Conservation (phyloP, 495 filamentous ascomycete genomes). For the Pyrenopolyporus hunteri region DNA sequence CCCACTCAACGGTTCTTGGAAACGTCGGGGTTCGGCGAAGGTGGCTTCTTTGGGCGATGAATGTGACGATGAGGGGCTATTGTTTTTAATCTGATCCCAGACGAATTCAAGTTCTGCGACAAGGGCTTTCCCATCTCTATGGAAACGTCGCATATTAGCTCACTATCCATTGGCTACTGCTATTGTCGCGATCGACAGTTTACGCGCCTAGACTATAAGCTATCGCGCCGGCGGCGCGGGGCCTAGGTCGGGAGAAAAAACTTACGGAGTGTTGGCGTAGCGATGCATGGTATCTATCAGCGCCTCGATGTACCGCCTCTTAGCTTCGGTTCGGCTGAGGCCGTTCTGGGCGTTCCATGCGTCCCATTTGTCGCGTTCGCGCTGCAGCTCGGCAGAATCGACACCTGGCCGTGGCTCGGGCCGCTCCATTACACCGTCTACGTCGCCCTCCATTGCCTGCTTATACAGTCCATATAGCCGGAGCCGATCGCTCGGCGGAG, state of each 20-base stretch:
- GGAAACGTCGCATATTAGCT: conserved; percentile 2
- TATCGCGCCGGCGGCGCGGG: background rate
- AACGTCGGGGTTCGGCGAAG: conserved; percentile 48
- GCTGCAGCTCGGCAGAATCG: conserved; percentile 53
- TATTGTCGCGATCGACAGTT: background rate
- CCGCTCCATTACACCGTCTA: conserved; percentile 87
- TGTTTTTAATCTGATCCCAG: conserved; percentile 95
- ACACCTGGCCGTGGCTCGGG: conserved; percentile 59
- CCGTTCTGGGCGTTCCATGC: conserved; percentile 89
- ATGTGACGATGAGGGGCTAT: conserved; percentile 66
- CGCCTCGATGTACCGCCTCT: conserved; percentile 89
- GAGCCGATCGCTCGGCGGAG: conserved; percentile 82
- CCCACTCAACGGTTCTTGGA: conserved; percentile 53
- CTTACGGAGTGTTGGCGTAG: conserved; percentile 80
- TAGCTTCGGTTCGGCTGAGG: conserved; percentile 86
- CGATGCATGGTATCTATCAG: conserved; percentile 96
- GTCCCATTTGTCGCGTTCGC: conserved; percentile 75
- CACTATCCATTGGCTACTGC: background rate
- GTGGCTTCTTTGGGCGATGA: conserved; percentile 54
- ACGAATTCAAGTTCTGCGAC: conserved; percentile 97
- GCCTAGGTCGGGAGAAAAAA: too few relatives aligned
- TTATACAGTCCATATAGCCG: conserved; percentile 98
- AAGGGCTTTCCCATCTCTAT: conserved; percentile 78
- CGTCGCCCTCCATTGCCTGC: conserved; percentile 98
- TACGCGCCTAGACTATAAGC: background rate